Evolutionary conservation across 2,329 filamentous ascomycete genomes (phyloP).

Genomic region (Alternaria brassicae): DNA sequence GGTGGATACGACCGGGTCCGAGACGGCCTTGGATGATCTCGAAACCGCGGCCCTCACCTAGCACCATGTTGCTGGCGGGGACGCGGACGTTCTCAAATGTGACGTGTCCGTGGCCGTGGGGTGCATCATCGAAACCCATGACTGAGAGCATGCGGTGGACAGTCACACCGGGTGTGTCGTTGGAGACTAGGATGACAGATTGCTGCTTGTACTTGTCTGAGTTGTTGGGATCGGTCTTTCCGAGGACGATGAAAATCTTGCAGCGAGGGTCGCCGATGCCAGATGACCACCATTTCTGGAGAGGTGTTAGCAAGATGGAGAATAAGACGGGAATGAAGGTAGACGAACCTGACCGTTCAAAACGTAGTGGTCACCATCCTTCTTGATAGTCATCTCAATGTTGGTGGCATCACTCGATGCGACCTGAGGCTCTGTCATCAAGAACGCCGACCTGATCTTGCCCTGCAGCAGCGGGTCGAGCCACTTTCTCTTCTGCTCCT

Average conservation of each 20-base stretch:
- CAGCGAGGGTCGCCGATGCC: slow-evolving; percentile 93
- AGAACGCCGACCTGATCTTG: slow-evolving; percentile 85
- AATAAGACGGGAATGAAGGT: no score
- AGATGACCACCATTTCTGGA: slow-evolving; percentile 99
- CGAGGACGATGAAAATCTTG: slow-evolving; percentile 95
- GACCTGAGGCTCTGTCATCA: slow-evolving; percentile 92
- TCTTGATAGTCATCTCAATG: slow-evolving; percentile 81
- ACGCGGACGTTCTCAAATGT: slow-evolving; percentile 89
- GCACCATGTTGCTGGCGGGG: slow-evolving; percentile 80
- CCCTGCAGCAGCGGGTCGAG: slow-evolving; percentile 81
- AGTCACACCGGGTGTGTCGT: slow-evolving; percentile 82
- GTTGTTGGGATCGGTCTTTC: slow-evolving; percentile 82
- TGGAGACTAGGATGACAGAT: slow-evolving; percentile 88
- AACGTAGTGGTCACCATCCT: slow-evolving; percentile 86
- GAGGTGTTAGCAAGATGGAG: slow-evolving; percentile 57
- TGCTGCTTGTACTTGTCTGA: slow-evolving; percentile 85
- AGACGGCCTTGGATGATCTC: slow-evolving; percentile 98
- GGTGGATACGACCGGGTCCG: slow-evolving; percentile 94
- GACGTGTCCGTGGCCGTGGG: slow-evolving; percentile 95
- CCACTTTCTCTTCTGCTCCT: slow-evolving; percentile 84
- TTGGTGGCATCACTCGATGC: slow-evolving; percentile 93
- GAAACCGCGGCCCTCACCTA: slow-evolving; percentile 92
- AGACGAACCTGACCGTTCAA: slow-evolving; percentile 78
- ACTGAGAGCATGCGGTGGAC: slow-evolving; percentile 92
- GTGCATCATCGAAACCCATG: slow-evolving; percentile 97